Base-by-base conservation (phyloP, 2,329 filamentous ascomycete species). In the Clathrospora elynae region DNA sequence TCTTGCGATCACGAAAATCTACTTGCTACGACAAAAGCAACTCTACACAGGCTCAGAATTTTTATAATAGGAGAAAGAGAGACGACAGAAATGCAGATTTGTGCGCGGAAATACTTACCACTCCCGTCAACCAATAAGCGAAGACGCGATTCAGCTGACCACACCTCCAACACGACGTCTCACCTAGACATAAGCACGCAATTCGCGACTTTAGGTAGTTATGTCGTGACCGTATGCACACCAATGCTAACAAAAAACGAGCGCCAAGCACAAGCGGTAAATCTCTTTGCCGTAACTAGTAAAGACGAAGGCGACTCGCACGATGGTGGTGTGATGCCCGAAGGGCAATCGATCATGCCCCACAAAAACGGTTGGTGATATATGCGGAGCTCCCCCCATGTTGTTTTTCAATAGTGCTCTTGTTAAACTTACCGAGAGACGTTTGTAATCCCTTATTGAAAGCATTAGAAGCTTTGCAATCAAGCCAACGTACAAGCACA, bases 271-370 rank as follows among this genome's bases (percentile, higher is more conserved):
- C 14, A 2, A 6, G 33, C 33, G 43, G 30, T 29, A 42, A 34
- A 34, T 24, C 11, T 12, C 5, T 42, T 14, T 40, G 13, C 42
- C 49, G 49, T 17, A 22, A 18, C n/a, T n/a, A 17, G 20, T 9
- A n/a, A 42, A 32, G 18, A 35, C 38, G 35, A 28, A 13, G 28
- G 25, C 35, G 24, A 37, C 41, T 58, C 52, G 44, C 39, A 42
- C 54, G 49, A 59, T 42, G 16, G 54, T 61, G 58, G 58, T 57
- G 52, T 61, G 58, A 61, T 52, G 12, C 14, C 24, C n/a, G 22
- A 11, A 14, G 24, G n/a, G n/a, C 30, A 28, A 30, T 28, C 3
- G 24, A 24, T 14, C 1, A 30, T 20, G 18, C 6, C 38, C 35
- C 19, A 25, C n/a, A 43, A 34, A 36, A 31, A n/a, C 25, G 22